phyloP scores from a whole-genome alignment of 2,329 filamentous ascomycete genomes.

The Diplodia sapinea region DNA sequence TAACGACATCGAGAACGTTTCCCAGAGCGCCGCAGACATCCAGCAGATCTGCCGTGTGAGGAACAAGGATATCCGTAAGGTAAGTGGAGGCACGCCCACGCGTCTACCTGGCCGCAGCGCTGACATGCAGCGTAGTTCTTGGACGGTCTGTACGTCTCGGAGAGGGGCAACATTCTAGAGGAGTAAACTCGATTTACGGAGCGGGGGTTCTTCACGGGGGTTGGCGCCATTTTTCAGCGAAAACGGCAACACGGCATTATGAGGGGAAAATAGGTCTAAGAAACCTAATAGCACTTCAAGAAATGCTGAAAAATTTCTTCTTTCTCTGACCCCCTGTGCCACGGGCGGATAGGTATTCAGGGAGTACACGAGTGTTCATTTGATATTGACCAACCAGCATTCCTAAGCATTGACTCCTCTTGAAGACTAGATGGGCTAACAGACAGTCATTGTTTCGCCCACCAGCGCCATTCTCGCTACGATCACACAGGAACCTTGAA shows the following conservation, averaged over 20 bases:
- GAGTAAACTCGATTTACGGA: slow-evolving; percentile 48
- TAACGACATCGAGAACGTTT: slow-evolving; percentile 97
- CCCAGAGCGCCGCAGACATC: slow-evolving; percentile 97
- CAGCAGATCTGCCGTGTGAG: slow-evolving; percentile 99
- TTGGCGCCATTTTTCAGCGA: slow-evolving; percentile 32
- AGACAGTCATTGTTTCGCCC: not conserved
- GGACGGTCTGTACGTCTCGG: slow-evolving; percentile 99
- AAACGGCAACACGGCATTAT: slow-evolving; percentile 33
- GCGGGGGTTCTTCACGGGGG: slow-evolving; percentile 32
- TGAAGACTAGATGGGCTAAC: not conserved
- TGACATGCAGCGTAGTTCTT: slow-evolving; percentile 72
- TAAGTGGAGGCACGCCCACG: slow-evolving; percentile 49
- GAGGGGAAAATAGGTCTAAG: slow-evolving; percentile 30
- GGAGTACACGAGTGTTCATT: not conserved
- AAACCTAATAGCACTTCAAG: slow-evolving; percentile 32
- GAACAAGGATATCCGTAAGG: slow-evolving; percentile 99
- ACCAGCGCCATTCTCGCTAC: not conserved
- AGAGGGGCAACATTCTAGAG: slow-evolving; percentile 93
- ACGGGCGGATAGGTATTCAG: slow-evolving; percentile 13
- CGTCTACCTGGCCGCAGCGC: not conserved
- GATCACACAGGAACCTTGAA: not conserved
- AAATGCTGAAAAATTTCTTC: slow-evolving; percentile 31
- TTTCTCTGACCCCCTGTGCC: slow-evolving; percentile 26
- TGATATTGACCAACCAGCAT: slow-evolving; percentile 9
- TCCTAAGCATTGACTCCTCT: not conserved